phyloP scores from a whole-genome alignment of 805 yeast species.

The Wickerhamomyces subpelliculosus region DNA sequence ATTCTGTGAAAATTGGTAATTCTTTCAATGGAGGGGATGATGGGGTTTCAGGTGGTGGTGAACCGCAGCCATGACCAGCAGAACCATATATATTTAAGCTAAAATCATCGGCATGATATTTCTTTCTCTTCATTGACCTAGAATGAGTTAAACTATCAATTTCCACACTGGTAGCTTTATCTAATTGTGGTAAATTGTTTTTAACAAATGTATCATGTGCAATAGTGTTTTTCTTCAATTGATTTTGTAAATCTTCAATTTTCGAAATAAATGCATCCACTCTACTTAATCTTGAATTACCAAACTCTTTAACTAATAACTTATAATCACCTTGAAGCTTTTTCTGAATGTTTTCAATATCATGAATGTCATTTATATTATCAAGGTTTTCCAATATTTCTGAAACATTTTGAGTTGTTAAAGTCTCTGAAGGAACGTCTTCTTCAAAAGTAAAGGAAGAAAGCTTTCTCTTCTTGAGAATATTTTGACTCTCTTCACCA shows the following conservation, averaged over 20 bases:
- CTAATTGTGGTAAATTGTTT: constrained; percentile 8
- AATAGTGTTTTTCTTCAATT: constrained; percentile 15
- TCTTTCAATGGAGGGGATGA: constrained; percentile 8
- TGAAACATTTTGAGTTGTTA: constrained; percentile 1
- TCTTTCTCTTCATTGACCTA: constrained; percentile 2
- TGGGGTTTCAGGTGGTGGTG: constrained; percentile 12
- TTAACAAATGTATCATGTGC: constrained; percentile 14
- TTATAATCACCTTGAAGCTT: constrained; percentile 26
- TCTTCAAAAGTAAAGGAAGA: neutral
- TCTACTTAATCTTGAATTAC: constrained; percentile 22
- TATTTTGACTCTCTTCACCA: neutral
- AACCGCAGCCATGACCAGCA: too few relatives aligned
- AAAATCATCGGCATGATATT: neutral
- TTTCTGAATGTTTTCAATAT: constrained; percentile 16
- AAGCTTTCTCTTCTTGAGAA: neutral
- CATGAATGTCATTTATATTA: constrained; percentile 6
- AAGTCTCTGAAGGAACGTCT: neutral
- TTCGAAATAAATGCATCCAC: constrained; percentile 26
- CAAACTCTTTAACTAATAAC: constrained; percentile 22
- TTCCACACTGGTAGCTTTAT: constrained; percentile 10
- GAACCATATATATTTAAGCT: too few relatives aligned
- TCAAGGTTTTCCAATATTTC: constrained; percentile 4
- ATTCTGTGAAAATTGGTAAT: constrained; percentile 16
- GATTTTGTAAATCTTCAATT: constrained; percentile 24
- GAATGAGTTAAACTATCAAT: neutral